Evolutionary conservation across 1,284 basidiomycete species (phyloP).

Genomic region (Golubevia sp.): DNA sequence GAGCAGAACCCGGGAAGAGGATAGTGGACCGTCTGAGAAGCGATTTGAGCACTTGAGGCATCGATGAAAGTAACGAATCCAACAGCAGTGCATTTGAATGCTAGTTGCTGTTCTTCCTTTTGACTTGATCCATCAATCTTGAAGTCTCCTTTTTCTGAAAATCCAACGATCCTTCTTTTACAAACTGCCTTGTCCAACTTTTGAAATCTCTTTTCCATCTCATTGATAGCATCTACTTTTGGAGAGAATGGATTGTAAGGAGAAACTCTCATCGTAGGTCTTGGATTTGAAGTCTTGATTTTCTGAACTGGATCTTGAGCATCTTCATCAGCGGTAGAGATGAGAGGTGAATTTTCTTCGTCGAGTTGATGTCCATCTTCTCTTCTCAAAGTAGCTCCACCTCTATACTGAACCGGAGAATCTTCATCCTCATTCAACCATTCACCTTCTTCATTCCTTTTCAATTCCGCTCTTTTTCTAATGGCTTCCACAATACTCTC

Average conservation of each 20-base stretch:
- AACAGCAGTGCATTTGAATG: slow-evolving; percentile 77
- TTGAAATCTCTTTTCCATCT: slow-evolving; percentile 37
- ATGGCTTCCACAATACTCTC: slow-evolving; percentile 53
- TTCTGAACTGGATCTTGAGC: not conserved
- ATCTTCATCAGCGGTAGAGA: not conserved
- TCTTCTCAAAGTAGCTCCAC: not conserved
- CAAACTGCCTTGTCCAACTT: slow-evolving; percentile 36
- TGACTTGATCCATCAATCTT: slow-evolving; percentile 65
- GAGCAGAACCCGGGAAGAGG: slow-evolving; percentile 40
- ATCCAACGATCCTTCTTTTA: slow-evolving; percentile 14
- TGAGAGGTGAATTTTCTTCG: not conserved
- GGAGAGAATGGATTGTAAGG: slow-evolving; percentile 37
- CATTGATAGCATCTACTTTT: slow-evolving; percentile 44
- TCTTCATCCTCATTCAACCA: not conserved
- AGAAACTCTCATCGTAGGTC: not conserved
- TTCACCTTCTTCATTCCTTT: not conserved
- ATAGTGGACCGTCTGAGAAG: slow-evolving; percentile 80
- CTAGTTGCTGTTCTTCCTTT: slow-evolving; percentile 70
- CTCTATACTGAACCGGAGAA: not conserved
- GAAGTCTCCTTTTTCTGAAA: slow-evolving; percentile 14
- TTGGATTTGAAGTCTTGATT: not conserved
- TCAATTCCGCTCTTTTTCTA: not conserved
- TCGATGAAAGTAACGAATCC: slow-evolving; percentile 98
- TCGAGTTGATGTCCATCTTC: not conserved
- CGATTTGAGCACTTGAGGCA: slow-evolving; percentile 90